Evolutionary conservation across 441 rosid species (phyloP).

Genomic region (Flueggea neowawraea): DNA sequence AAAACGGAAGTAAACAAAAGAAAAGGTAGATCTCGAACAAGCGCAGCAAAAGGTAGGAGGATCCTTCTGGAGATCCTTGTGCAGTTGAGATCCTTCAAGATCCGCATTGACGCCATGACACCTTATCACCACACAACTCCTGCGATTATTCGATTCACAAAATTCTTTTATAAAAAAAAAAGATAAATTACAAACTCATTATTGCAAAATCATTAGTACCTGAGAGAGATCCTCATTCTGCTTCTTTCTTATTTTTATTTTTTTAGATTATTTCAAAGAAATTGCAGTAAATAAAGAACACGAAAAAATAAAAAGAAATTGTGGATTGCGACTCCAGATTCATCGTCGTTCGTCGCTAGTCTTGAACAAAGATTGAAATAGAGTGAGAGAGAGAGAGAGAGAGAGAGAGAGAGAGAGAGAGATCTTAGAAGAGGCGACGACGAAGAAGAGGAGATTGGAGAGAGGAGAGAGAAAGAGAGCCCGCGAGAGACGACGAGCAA

Average conservation of each 20-base stretch:
- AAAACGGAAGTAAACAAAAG: not conserved
- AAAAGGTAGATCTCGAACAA: conserved; percentile 28
- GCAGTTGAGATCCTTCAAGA: conserved; percentile 57
- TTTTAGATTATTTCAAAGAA: conserved; percentile 2
- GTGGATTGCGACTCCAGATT: no score
- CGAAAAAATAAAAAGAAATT: not conserved
- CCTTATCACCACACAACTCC: no score
- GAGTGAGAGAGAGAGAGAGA: no score
- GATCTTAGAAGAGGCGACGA: no score
- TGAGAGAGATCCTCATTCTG: conserved; percentile 45
- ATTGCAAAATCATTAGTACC: conserved; percentile 11
- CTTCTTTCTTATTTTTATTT: conserved; percentile 4
- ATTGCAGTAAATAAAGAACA: not conserved
- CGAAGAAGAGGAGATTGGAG: no score
- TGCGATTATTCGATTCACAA: not conserved
- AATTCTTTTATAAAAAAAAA: conserved; percentile 9
- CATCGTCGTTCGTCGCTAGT: no score
- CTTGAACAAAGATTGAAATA: no score
- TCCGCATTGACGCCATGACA: conserved; percentile 74
- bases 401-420: no score
- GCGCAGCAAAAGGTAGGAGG: conserved; percentile 95
- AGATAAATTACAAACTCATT: no score
- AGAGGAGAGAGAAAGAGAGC: no score
- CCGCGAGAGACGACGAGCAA: no score
- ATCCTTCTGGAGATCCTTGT: conserved; percentile 82